A percentile compares a stretch with the other conserved stretches of the same genome.
These are phyloP conservation scores for Malassezia dermatis DNA, from an alignment of 1,284 basidiomycete genomes.

Conservation along the genomic window DNA sequence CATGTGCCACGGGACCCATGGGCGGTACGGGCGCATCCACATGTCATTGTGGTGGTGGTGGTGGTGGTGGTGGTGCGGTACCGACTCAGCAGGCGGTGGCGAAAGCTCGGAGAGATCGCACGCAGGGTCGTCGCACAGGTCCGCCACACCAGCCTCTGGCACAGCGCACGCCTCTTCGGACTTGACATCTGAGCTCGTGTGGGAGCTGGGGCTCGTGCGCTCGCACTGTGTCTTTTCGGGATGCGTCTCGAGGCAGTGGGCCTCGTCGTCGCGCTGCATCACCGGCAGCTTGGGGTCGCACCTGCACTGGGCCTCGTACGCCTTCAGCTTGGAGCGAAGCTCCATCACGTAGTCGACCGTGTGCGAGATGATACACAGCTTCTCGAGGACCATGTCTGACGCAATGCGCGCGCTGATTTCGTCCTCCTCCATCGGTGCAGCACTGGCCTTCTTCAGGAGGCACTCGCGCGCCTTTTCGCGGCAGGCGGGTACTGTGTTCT, in stretches of 20 bases:
- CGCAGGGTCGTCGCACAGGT: neutral
- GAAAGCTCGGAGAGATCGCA: neutral
- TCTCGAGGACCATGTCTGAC: constrained; percentile 37
- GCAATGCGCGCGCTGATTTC: constrained; percentile 23
- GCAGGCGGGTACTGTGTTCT: constrained; percentile 40
- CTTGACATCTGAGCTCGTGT: neutral
- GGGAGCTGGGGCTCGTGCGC: neutral
- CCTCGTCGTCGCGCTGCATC: constrained; percentile 2
- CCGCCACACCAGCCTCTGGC: neutral
- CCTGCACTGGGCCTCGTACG: constrained; percentile 13
- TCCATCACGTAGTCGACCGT: constrained; percentile 25
- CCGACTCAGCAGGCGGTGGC: neutral
- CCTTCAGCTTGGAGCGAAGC: constrained; percentile 13
- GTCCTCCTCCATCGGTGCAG: constrained; percentile 9
- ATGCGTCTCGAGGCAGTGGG: constrained; percentile 1
- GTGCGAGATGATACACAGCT: constrained; percentile 44
- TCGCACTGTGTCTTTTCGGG: constrained; percentile 1
- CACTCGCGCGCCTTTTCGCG: constrained; percentile 34
- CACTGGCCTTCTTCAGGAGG: constrained; percentile 8
- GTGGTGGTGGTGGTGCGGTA: neutral
- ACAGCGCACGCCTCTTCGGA: neutral
- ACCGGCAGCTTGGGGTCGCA: constrained; percentile 8
- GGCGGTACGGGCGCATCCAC: constrained; percentile 1
- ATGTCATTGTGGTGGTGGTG: constrained; percentile 3
- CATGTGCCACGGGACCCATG: constrained; percentile 6